phyloP scores from a whole-genome alignment of 2,329 filamentous ascomycete species.

The Verruconis gallopava region DNA sequence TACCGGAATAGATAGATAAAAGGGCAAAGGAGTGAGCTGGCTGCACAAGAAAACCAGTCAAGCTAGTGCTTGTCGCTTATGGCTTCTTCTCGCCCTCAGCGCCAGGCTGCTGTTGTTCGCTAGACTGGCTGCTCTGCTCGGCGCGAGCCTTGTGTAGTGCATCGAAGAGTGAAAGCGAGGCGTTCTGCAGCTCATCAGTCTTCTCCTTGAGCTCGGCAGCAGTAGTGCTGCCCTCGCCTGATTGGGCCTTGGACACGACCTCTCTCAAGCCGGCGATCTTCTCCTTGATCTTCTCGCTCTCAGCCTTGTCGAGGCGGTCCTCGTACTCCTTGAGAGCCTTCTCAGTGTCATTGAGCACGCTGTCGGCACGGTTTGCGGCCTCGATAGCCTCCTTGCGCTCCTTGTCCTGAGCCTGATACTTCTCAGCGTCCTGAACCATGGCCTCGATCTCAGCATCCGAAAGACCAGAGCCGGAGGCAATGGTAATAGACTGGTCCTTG shows the following conservation, averaged over 20 bases:
- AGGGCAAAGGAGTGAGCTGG: neutral
- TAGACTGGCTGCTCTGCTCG: conserved; percentile 41
- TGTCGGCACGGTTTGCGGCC: conserved; percentile 93
- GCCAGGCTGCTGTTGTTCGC: conserved; percentile 22
- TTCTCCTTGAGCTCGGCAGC: conserved; percentile 95
- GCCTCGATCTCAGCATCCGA: conserved; percentile 88
- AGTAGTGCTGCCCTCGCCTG: conserved; percentile 74
- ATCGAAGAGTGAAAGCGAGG: conserved; percentile 93
- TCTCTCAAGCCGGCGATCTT: conserved; percentile 80
- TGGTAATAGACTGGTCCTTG: conserved; percentile 99
- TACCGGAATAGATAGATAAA: neutral
- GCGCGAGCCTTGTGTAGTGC: conserved; percentile 97
- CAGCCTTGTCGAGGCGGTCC: conserved; percentile 91
- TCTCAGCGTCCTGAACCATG: conserved; percentile 97
- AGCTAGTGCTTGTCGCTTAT: conserved; percentile 17
- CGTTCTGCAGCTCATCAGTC: conserved; percentile 94
- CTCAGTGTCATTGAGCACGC: conserved; percentile 92
- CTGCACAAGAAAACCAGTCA: neutral
- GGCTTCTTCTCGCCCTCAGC: conserved; percentile 62
- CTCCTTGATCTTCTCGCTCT: conserved; percentile 85
- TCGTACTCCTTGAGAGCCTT: conserved; percentile 95
- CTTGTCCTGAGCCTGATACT: conserved; percentile 89
- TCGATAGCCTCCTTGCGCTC: conserved; percentile 93
- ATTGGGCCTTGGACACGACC: conserved; percentile 87
- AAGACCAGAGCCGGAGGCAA: conserved; percentile 92